A percentile compares a stretch with the other conserved stretches of the same genome.
These are phyloP conservation scores for Stipa capillata DNA, from an alignment of 176 grass and related monocot genomes.

Conservation along the genomic window DNA sequence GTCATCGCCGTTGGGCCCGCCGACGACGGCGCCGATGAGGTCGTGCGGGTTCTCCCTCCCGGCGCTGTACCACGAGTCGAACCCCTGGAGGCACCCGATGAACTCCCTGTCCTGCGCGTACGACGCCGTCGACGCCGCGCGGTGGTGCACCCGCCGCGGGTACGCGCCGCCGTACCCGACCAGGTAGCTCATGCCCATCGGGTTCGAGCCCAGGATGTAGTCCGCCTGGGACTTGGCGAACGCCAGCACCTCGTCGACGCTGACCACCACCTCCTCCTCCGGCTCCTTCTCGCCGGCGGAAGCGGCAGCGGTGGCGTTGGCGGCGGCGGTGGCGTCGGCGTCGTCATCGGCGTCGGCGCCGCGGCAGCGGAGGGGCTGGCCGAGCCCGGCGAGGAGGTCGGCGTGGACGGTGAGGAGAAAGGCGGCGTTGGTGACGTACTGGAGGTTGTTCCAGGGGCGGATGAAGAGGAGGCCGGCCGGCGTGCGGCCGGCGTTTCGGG, in stretches of 20 bases:
- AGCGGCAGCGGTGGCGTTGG: too few species aligned
- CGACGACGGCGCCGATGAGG: constrained; percentile 72
- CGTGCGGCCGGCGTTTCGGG: constrained; percentile 60
- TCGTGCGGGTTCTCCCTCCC: constrained; percentile 50
- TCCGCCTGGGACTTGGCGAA: constrained; percentile 62
- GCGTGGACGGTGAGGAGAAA: constrained; percentile 69
- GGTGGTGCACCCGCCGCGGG: constrained; percentile 70
- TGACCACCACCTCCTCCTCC: background rate
- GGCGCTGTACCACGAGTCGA: constrained; percentile 65
- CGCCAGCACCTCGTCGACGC: constrained; percentile 28
- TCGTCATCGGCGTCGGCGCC: background rate
- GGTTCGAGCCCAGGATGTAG: constrained; percentile 73
- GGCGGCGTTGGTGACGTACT: constrained; percentile 69
- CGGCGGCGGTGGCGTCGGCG: background rate
- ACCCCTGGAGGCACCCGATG: constrained; percentile 88
- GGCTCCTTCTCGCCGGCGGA: too few species aligned
- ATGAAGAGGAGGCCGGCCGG: constrained; percentile 77
- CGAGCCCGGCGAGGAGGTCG: constrained; percentile 37
- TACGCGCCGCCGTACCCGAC: constrained; percentile 55
- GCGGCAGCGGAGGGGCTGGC: constrained; percentile 37
- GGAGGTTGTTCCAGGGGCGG: constrained; percentile 87
- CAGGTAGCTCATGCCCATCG: constrained; percentile 57
- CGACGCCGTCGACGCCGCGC: constrained; percentile 65
- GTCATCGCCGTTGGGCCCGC: constrained; percentile 66
- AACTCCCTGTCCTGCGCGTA: constrained; percentile 44